Evolutionary conservation across 225 moss, liverwort and hornwort species (phyloP).

Genomic region (Asterella californica): DNA sequence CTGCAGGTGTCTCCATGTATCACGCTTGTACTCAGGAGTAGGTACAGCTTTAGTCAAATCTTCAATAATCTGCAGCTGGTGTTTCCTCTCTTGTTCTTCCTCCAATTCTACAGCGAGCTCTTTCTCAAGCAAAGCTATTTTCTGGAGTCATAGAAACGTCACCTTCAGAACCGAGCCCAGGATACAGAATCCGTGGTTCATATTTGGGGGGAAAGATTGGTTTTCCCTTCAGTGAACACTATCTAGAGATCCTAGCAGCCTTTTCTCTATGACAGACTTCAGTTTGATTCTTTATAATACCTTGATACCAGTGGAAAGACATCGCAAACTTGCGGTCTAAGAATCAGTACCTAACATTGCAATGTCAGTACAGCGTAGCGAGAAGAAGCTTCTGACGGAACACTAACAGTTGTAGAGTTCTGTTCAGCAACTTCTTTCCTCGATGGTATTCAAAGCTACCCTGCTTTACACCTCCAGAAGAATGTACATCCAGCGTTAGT

Average conservation of each 20-base stretch:
- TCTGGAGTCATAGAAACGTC: constrained; percentile 24
- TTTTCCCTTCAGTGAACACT: neutral
- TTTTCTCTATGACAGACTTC: neutral
- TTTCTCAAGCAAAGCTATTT: constrained; percentile 43
- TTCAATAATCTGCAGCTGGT: constrained; percentile 40
- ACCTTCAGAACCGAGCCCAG: neutral
- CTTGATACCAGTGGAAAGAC: neutral
- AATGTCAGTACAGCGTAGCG: no score
- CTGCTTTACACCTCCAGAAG: neutral
- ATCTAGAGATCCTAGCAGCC: neutral
- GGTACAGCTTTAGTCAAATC: constrained; percentile 33
- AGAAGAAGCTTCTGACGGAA: no score
- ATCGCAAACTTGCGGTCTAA: neutral
- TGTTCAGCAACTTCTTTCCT: neutral
- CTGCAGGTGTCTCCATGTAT: constrained; percentile 7
- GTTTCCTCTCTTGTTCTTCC: constrained; percentile 42
- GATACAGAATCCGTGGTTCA: neutral
- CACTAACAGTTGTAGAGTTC: no score
- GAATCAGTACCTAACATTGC: no score
- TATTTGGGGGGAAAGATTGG: neutral
- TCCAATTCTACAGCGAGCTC: constrained; percentile 37
- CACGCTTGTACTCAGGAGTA: constrained; percentile 26
- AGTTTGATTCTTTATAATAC: neutral
- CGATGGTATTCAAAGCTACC: neutral
- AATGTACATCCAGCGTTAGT: neutral